Conservation (phyloP, 169 alveolate genomes). For the Plasmodium gonderi region DNA sequence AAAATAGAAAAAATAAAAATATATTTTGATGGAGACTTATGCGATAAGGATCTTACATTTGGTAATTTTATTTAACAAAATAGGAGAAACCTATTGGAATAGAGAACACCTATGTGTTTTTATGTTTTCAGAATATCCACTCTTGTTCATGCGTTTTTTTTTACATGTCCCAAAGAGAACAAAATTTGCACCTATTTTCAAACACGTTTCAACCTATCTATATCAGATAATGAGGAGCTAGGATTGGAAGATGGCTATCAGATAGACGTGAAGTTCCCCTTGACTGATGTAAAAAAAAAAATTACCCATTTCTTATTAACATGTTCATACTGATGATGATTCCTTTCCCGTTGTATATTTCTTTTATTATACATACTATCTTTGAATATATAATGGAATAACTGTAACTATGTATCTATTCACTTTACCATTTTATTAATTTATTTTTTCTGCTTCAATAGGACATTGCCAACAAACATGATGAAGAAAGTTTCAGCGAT, state of each 20-base stretch:
- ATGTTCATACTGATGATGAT: background rate
- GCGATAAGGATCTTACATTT: conserved; percentile 44
- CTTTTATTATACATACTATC: too few species aligned
- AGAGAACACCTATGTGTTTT: background rate
- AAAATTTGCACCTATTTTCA: background rate
- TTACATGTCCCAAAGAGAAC: too few species aligned
- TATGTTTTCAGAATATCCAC: background rate
- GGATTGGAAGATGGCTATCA: conserved; percentile 69
- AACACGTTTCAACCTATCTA: background rate
- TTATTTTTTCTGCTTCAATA: background rate
- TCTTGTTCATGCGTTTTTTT: background rate
- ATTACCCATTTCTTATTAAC: background rate
- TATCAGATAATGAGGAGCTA: conserved; percentile 40
- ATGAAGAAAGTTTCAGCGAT: conserved; percentile 20
- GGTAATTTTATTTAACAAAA: conserved; percentile 10
- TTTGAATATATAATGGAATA: too few species aligned
- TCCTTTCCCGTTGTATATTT: background rate
- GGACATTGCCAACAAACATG: conserved; percentile 10
- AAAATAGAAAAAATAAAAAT: conserved; percentile 55
- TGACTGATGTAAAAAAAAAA: conserved; percentile 7
- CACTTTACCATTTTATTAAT: background rate
- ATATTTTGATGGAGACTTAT: conserved; percentile 71
- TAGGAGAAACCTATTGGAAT: background rate
- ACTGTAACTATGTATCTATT: background rate
- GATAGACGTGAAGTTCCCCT: conserved; percentile 66